Evolutionary conservation across 495 filamentous ascomycete genomes (phyloP), one percentile per base, ranked within the genome.

Genomic region (Bathelium albidoporum): DNA sequence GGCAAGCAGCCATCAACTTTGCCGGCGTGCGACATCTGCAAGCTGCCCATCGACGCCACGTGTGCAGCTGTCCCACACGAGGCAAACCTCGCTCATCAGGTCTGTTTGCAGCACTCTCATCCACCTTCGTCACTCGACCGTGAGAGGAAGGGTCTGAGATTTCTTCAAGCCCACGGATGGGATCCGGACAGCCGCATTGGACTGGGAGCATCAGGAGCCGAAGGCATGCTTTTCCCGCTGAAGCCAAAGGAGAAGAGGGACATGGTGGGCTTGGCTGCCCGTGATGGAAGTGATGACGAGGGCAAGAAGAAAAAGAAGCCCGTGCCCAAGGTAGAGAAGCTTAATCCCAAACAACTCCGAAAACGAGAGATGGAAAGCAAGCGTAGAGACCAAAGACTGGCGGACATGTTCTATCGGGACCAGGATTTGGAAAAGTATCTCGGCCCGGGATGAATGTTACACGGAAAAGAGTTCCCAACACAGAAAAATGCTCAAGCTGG

Each of bases 81-180:
- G 73, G 80, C 82, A 5, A 88, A 87, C 14, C 79, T 95, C 63
- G 87, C 88, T 0, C 91, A 97, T 68, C 91, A 96, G 78, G 77
- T 90, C 49, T 89, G 85, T 66, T 80, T 96, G 1, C 69, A 80
- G 18, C 90, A 96, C 69, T 91, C 90, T 0, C 84, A 91, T 68
- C 90, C 91, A 0, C 93, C 93, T 1, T 95, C 91, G 0, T 82
- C 88, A 62, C 75, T 96, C 1, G 88, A 95, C 72, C 86, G 92
- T n/a, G 80, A 79, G 1, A 82, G 88, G 39, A 83, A 84, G 73
- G 92, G 92, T 0, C 78, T 97, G 9, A 80, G 81, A 61, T 86
- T 89, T 59, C 83, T 97, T 2, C 80, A 86, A 32, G 79, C 84
- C 1, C 85, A 90, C 66, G 92, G 93, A 41, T 97, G 90, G 89